Base-by-base conservation (phyloP, 2,329 filamentous ascomycete species). In the Colletotrichum gigasporum region DNA sequence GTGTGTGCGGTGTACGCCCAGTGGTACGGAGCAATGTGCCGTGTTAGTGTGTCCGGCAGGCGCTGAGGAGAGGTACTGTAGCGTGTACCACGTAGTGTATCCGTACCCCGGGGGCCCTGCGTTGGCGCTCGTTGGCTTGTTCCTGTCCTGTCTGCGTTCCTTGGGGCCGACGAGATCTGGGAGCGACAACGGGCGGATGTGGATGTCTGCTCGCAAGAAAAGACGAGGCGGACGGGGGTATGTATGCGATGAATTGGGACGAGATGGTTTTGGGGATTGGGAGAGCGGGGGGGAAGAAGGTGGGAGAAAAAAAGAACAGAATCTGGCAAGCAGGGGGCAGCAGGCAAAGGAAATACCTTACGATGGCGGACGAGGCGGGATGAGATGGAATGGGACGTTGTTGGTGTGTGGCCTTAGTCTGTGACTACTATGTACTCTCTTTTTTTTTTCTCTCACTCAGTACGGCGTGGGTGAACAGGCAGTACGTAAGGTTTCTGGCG, bases 361-460 rank as follows among this genome's bases (percentile, higher is more conserved):
- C 42, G 35, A 54, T 44, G 56, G 62, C 48, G 56, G 56, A 55
- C 56, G 57, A 42, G 35, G 56, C 42, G 56, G 61, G 62, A 64
- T 48, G 41, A 53, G 56, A 55, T 60, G 56, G 56, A 60, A 47
- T 14, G 18, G 20, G 14, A 42, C 26, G n/a, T n/a, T n/a, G n/a
- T n/a, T n/a, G n/a, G n/a, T n/a, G n/a, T n/a, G n/a, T n/a, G n/a
- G n/a, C n/a, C n/a, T n/a, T n/a, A n/a, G n/a, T n/a, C n/a, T n/a
- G n/a, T n/a, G n/a, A n/a, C n/a, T n/a, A n/a, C n/a, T n/a, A n/a
- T n/a, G n/a, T n/a, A n/a, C n/a, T n/a, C n/a, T n/a, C n/a, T n/a
- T n/a, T n/a, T n/a, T n/a, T n/a, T n/a, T n/a, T n/a, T n/a, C n/a
- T n/a, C n/a, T n/a, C n/a, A n/a, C n/a, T n/a, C n/a, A n/a, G n/a